phyloP scores from a whole-genome alignment of 805 yeast genomes.

The Schizosaccharomyces lindneri region DNA sequence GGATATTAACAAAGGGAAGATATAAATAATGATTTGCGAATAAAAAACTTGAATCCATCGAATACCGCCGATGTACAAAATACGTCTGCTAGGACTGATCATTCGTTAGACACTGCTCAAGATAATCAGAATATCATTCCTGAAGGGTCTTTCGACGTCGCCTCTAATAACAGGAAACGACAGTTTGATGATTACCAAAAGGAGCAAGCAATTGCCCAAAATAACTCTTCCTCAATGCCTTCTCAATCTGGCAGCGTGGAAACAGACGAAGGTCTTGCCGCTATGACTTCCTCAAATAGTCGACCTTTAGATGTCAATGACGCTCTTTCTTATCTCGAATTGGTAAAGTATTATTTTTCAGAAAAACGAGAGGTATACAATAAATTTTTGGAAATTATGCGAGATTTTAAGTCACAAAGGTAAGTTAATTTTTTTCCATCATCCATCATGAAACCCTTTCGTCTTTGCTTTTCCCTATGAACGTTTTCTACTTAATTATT shows the following conservation, averaged over 20 bases:
- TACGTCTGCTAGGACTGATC: too few relatives aligned
- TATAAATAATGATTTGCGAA: too few relatives aligned
- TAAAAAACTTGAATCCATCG: too few relatives aligned
- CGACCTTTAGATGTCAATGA: slow-evolving; percentile 81
- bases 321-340: slow-evolving; percentile 84
- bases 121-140: not conserved
- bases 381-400: slow-evolving; percentile 90
- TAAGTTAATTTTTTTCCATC: slow-evolving; percentile 12
- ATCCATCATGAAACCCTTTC: too few relatives aligned
- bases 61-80: too few relatives aligned
- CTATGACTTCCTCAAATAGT: not conserved
- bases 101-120: not conserved
- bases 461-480: too few relatives aligned
- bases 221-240: not conserved
- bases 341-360: slow-evolving; percentile 78
- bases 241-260: not conserved
- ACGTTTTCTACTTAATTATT: too few relatives aligned
- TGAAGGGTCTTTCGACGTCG: too few relatives aligned
- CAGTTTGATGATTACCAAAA: not conserved
- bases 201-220: not conserved
- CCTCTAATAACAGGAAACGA: too few relatives aligned
- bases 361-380: slow-evolving; percentile 89
- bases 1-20: too few relatives aligned
- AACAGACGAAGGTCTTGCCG: not conserved
- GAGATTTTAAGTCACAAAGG: slow-evolving; percentile 64